These are phyloP conservation scores for Trichopus zeylanicus DNA, from an alignment of 116 monocot species.

Conservation along the genomic window DNA sequence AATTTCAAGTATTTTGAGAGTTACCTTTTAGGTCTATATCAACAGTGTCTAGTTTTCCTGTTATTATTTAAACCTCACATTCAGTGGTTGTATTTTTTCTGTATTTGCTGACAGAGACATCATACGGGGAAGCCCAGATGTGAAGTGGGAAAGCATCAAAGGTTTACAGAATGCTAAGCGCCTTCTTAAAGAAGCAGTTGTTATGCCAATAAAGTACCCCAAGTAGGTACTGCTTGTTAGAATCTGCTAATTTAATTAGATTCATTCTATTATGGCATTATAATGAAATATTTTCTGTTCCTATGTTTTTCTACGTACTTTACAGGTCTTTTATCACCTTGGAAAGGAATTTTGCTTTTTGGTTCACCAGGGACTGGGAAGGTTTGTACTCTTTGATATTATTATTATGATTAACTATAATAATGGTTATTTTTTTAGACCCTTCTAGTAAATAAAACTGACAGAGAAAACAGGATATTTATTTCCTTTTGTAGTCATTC, in stretches of 20 bases:
- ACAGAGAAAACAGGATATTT: too few relatives aligned
- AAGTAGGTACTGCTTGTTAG: constrained; percentile 38
- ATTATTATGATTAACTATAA: too few relatives aligned
- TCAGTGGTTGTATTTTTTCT: too few relatives aligned
- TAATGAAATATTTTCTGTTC: not conserved
- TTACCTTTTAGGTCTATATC: not conserved
- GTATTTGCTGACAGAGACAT: constrained; percentile 48
- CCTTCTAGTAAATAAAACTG: too few relatives aligned
- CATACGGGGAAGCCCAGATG: constrained; percentile 84
- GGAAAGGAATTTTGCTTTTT: constrained; percentile 98
- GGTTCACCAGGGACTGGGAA: constrained; percentile 98
- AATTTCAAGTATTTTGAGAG: not conserved
- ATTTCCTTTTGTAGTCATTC: too few relatives aligned
- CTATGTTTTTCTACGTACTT: constrained; percentile 54
- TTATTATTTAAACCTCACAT: too few relatives aligned
- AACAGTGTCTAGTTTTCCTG: too few relatives aligned
- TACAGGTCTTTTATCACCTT: constrained; percentile 92
- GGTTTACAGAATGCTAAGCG: constrained; percentile 94
- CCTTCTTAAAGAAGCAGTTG: constrained; percentile 96
- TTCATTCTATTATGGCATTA: too few relatives aligned
- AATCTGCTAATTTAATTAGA: not conserved
- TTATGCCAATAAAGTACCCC: constrained; percentile 99
- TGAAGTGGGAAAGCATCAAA: constrained; percentile 96
- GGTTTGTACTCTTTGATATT: too few relatives aligned
- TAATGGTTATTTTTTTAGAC: too few relatives aligned